Conservation (phyloP, 2,329 filamentous ascomycete species). For the Colletotrichum camelliae region DNA sequence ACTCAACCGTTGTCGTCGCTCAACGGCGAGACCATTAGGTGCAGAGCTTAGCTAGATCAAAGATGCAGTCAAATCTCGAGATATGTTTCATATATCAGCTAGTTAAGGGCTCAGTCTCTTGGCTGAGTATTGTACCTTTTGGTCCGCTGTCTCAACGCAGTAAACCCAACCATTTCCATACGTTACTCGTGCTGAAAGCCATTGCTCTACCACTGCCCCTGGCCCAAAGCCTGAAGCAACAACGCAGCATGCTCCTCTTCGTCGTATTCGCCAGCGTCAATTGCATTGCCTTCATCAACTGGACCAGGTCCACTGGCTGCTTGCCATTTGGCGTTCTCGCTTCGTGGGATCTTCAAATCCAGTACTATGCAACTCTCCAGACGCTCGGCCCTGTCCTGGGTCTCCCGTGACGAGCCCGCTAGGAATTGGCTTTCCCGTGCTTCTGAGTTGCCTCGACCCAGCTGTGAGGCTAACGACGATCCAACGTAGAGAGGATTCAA, state of each 20-base stretch:
- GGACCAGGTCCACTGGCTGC: neutral
- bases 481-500: neutral
- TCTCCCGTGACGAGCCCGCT: neutral
- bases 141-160: neutral
- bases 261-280: neutral
- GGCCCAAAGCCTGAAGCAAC: neutral
- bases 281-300: neutral
- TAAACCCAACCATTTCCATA: neutral
- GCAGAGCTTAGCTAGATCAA: neutral
- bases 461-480: neutral
- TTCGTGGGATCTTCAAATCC: neutral
- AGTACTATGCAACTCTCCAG: neutral
- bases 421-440: neutral
- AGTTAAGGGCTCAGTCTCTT: neutral
- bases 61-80: neutral
- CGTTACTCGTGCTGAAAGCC: neutral
- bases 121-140: neutral
- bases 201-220: neutral
- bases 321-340: neutral
- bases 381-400: neutral
- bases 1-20: neutral
- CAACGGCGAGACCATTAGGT: too few species aligned
- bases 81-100: neutral
- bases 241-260: neutral
- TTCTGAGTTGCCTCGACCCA: neutral